Evolutionary conservation across 805 yeast species (phyloP).

Genomic region (Starmerella floricola): DNA sequence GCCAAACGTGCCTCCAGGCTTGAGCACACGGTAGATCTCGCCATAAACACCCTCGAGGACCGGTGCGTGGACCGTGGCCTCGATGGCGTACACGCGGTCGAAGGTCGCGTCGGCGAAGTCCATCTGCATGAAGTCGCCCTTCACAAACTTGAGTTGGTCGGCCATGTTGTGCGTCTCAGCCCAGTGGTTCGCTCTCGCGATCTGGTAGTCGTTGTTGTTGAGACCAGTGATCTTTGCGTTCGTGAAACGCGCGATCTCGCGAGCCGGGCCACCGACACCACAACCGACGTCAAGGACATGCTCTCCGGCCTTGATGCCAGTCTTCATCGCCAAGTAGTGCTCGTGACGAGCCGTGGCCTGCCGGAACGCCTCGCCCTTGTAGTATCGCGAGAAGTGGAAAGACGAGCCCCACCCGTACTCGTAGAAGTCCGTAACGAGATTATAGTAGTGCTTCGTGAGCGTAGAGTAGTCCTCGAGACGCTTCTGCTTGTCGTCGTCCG

Average conservation of each 20-base stretch:
- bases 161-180: conserved; percentile 54
- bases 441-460: conserved; percentile 89
- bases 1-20: conserved; percentile 96
- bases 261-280: conserved; percentile 99
- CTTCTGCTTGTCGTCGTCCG: conserved; percentile 39
- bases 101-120: conserved; percentile 81
- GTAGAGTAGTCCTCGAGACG: conserved; percentile 79
- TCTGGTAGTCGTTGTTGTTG: conserved; percentile 92
- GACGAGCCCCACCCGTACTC: conserved; percentile 99
- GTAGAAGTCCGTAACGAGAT: conserved; percentile 93
- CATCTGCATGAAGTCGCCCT: conserved; percentile 99
- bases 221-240: conserved; percentile 77
- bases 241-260: conserved; percentile 88
- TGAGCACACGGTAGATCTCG: conserved; percentile 86
- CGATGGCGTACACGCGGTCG: conserved; percentile 96
- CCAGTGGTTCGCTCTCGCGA: conserved; percentile 77
- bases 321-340: conserved; percentile 81
- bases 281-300: conserved; percentile 95
- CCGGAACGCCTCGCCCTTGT: conserved; percentile 81
- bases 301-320: conserved; percentile 67
- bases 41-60: conserved; percentile 88
- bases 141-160: conserved; percentile 70
- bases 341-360: conserved; percentile 94
- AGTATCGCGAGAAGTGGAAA: conserved; percentile 92
- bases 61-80: conserved; percentile 98